Percentiles rank a stretch among this genome's conserved stretches.
Evolutionary conservation across 768 basidiomycete genomes (phyloP).

Genomic region (Kwoniella sp.): DNA sequence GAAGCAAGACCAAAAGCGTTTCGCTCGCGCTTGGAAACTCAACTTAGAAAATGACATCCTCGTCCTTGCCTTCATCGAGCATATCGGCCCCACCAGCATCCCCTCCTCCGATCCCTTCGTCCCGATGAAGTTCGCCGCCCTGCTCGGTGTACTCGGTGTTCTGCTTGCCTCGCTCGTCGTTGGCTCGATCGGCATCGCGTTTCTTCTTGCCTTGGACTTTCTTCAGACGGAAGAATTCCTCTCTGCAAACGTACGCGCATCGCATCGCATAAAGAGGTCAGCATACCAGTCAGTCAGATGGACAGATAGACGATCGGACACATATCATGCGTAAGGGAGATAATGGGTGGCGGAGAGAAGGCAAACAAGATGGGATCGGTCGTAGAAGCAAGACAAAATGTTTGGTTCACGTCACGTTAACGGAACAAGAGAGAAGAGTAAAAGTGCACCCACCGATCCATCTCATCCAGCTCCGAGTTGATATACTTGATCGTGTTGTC

Average conservation of each 20-base stretch:
- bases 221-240: constrained; percentile 72
- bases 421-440: background rate
- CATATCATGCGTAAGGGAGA: too few species aligned
- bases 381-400: too few species aligned
- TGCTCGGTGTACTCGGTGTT: constrained; percentile 45
- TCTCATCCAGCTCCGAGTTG: constrained; percentile 94
- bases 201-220: constrained; percentile 99
- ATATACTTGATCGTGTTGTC: constrained; percentile 99
- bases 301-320: too few species aligned
- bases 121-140: constrained; percentile 49
- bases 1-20: background rate
- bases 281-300: background rate
- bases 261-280: background rate
- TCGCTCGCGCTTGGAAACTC: background rate
- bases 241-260: constrained; percentile 30
- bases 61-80: constrained; percentile 77
- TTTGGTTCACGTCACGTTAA: too few species aligned
- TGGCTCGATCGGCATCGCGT: constrained; percentile 63
- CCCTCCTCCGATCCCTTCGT: constrained; percentile 57
- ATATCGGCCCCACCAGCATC: constrained; percentile 62
- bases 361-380: too few species aligned
- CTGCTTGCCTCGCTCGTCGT: constrained; percentile 30
- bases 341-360: too few species aligned
- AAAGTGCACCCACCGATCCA: constrained; percentile 77
- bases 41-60: constrained; percentile 83